Conservation (phyloP, 2,329 filamentous ascomycete species). For the Xylariaceae sp. region DNA sequence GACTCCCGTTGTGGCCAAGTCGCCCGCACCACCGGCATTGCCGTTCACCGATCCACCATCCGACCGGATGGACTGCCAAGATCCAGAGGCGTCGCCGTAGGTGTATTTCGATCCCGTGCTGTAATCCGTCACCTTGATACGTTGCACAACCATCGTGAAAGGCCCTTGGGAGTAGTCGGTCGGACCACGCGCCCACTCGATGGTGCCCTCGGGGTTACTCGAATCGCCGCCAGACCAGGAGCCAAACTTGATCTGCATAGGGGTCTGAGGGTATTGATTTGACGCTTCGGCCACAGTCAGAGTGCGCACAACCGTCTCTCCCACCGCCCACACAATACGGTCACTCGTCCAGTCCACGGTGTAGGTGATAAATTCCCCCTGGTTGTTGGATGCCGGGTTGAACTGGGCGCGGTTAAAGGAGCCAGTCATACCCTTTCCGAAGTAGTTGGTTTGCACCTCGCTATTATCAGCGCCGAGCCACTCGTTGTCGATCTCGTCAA, state of each 20-base stretch:
- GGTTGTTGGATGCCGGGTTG: slow-evolving; percentile 64
- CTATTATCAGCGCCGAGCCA: slow-evolving; percentile 75
- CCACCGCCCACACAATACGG: slow-evolving; percentile 82
- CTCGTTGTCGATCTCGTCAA: slow-evolving; percentile 97
- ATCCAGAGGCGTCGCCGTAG: slow-evolving; percentile 73
- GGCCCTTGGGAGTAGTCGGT: slow-evolving; percentile 81
- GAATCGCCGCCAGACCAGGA: slow-evolving; percentile 88
- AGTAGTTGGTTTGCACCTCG: slow-evolving; percentile 95
- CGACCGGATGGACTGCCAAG: slow-evolving; percentile 75
- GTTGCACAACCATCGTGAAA: slow-evolving; percentile 78
- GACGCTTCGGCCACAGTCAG: slow-evolving; percentile 61
- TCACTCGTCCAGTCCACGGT: slow-evolving; percentile 84
- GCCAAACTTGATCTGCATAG: slow-evolving; percentile 91
- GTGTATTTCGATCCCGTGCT: slow-evolving; percentile 81
- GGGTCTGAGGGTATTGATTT: slow-evolving; percentile 85
- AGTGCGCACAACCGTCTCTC: slow-evolving; percentile 69
- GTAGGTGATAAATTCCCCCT: slow-evolving; percentile 76
- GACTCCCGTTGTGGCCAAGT: slow-evolving; percentile 49
- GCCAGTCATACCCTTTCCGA: slow-evolving; percentile 82
- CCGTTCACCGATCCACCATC: slow-evolving; percentile 73
- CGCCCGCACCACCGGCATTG: slow-evolving; percentile 52
- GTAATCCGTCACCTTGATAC: slow-evolving; percentile 77
- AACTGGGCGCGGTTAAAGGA: slow-evolving; percentile 85
- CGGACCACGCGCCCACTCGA: slow-evolving; percentile 80
- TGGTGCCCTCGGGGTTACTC: slow-evolving; percentile 71